Conservation (phyloP, 345 rosid species). For the Citrus mangshanensis region DNA sequence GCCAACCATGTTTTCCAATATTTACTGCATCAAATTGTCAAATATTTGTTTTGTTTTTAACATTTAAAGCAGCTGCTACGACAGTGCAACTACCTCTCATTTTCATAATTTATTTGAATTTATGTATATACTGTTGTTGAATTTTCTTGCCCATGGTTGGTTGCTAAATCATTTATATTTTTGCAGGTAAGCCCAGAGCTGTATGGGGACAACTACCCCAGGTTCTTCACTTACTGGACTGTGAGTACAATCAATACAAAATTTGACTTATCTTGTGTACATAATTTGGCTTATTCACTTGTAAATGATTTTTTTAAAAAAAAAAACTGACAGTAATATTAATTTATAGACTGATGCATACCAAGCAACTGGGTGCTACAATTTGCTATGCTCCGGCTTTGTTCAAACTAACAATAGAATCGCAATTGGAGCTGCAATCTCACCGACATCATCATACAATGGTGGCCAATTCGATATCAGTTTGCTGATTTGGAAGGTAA, state of each 20-base stretch:
- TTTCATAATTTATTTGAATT: neutral
- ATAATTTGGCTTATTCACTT: neutral
- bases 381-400: conserved; percentile 90
- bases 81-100: conserved; percentile 31
- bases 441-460: conserved; percentile 78
- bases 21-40: neutral
- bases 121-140: neutral
- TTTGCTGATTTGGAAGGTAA: conserved; percentile 95
- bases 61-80: conserved; percentile 31
- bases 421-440: conserved; percentile 95
- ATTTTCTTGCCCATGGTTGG: neutral
- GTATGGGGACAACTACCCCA: conserved; percentile 88
- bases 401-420: conserved; percentile 81
- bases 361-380: conserved; percentile 95
- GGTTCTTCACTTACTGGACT: conserved; percentile 99
- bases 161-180: conserved; percentile 10
- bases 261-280: neutral
- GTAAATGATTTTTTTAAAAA: neutral
- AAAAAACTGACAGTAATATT: neutral
- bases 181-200: conserved; percentile 94
- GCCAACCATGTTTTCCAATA: neutral
- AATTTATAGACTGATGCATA: conserved; percentile 79
- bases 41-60: neutral
- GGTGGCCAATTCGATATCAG: conserved; percentile 98
- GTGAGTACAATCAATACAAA: conserved; percentile 47